Base-by-base conservation (phyloP, 345 rosid genomes). In the Hypericum androsaemum region DNA sequence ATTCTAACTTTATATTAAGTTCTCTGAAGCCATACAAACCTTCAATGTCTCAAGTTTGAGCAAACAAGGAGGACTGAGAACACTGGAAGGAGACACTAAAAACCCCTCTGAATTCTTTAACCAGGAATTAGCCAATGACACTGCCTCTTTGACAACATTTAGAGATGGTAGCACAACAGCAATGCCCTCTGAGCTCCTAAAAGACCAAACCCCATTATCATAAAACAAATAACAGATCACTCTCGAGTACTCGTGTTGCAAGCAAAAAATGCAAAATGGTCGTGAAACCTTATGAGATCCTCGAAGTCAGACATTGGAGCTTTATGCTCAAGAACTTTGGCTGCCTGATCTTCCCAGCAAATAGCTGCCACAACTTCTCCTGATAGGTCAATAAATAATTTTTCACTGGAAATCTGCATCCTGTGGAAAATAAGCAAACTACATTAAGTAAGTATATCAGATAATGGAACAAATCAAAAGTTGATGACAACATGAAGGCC, bases 291-390 rank as follows among this genome's bases (percentile, higher is more conserved):
- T 46, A 80, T 43, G 63, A 79, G 66, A 43, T 84, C 86, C 77
- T 80, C 82, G 61, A 87, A 86, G 47, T 80, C 82, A 12, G 74
- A 57, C 79, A 90, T 74, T 60, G 62, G 77, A 68, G 89, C 75
- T 67, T 67, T 62, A 61, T 17, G 10, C n/a, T 74, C 46, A 63
- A 90, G 82, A 52, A 78, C 53, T 55, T 58, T 61, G 40, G 60
- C 64, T 15, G 96, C 98, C 60, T 65, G 77, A 63, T 80, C 78
- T 62, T 90, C 95, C 98, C 95, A 90, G 57, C 39, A 51, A 53
- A 57, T 39, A 32, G 89, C 98, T 68, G 73, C 60, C 16, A 66
- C 68, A 68, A 87, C 67, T 38, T 71, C 67, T 76, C 57, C 65
- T 17, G 86, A 72, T 47, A 87, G 36, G 59, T 74, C 64, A 53